Conservation (phyloP, 768 basidiomycete genomes). For the Chiua virens region DNA sequence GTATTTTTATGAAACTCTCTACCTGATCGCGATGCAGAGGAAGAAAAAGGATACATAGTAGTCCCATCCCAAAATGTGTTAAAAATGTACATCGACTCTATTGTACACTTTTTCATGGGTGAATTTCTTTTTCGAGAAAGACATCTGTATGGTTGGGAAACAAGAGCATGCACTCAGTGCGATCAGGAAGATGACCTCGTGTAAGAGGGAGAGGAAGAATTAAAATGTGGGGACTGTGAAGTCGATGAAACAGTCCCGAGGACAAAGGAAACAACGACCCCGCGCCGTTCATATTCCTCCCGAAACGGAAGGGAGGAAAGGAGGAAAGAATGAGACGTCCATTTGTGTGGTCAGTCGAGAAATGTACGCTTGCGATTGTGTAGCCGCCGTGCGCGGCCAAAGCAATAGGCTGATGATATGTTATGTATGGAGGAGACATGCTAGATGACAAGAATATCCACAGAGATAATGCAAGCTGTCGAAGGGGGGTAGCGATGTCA, state of each 20-base stretch:
- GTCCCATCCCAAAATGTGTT: too few relatives aligned
- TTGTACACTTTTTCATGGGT: background rate
- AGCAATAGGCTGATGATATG: conserved; percentile 31
- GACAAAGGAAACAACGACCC: too few relatives aligned
- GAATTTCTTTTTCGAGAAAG: background rate
- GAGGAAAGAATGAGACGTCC: too few relatives aligned
- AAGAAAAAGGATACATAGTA: too few relatives aligned
- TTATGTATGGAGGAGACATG: conserved; percentile 22
- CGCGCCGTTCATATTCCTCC: background rate
- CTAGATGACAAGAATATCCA: conserved; percentile 28
- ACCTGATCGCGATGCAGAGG: too few relatives aligned
- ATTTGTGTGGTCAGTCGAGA: background rate
- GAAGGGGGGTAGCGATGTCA: background rate
- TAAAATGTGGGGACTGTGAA: background rate
- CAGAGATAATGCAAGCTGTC: conserved; percentile 32
- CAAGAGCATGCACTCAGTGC: background rate
- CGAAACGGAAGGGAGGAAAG: background rate
- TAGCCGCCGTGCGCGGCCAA: background rate
- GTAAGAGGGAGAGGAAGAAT: too few relatives aligned
- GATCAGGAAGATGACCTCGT: background rate
- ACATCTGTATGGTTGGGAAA: background rate
- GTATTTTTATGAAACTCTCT: too few relatives aligned
- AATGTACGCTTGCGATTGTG: background rate
- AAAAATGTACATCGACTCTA: background rate
- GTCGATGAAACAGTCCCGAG: background rate